These are phyloP conservation scores for Penicillium malachiteum DNA, from an alignment of 495 filamentous ascomycete species.

Conservation along the genomic window DNA sequence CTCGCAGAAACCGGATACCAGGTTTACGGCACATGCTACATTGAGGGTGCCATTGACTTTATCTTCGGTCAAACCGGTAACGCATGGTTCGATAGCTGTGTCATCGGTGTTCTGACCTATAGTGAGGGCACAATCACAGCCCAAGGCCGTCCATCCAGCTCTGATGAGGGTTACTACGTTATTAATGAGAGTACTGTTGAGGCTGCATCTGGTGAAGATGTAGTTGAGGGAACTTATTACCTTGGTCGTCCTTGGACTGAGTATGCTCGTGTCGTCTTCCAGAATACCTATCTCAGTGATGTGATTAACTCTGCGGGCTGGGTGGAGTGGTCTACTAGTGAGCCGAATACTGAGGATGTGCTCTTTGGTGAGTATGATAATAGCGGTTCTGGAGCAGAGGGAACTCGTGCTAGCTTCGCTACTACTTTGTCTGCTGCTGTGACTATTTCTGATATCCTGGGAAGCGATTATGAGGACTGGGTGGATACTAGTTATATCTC, in stretches of 20 bases:
- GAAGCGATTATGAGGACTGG: constrained; percentile 46
- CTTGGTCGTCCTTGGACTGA: constrained; percentile 66
- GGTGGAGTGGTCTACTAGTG: constrained; percentile 53
- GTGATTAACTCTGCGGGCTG: constrained; percentile 64
- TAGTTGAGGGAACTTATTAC: constrained; percentile 53
- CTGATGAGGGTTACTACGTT: constrained; percentile 58
- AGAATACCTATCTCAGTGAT: constrained; percentile 51
- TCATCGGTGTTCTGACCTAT: constrained; percentile 49
- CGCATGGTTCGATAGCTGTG: constrained; percentile 61
- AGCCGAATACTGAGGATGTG: constrained; percentile 51
- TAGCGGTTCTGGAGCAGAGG: constrained; percentile 54
- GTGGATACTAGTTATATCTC: constrained; percentile 38
- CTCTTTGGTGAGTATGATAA: constrained; percentile 61
- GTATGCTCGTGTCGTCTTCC: constrained; percentile 62
- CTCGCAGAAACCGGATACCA: constrained; percentile 58
- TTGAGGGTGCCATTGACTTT: constrained; percentile 64
- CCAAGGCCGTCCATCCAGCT: constrained; percentile 52
- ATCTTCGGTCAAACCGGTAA: constrained; percentile 62
- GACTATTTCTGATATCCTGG: constrained; percentile 50
- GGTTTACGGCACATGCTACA: constrained; percentile 54
- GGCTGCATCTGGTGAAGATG: constrained; percentile 44
- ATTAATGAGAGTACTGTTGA: constrained; percentile 57
- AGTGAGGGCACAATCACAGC: constrained; percentile 56
- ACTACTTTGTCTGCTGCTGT: constrained; percentile 45
- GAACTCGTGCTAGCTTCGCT: constrained; percentile 58